phyloP scores from a whole-genome alignment of 2,329 filamentous ascomycete genomes.

The Nigrospora sphaerica region DNA sequence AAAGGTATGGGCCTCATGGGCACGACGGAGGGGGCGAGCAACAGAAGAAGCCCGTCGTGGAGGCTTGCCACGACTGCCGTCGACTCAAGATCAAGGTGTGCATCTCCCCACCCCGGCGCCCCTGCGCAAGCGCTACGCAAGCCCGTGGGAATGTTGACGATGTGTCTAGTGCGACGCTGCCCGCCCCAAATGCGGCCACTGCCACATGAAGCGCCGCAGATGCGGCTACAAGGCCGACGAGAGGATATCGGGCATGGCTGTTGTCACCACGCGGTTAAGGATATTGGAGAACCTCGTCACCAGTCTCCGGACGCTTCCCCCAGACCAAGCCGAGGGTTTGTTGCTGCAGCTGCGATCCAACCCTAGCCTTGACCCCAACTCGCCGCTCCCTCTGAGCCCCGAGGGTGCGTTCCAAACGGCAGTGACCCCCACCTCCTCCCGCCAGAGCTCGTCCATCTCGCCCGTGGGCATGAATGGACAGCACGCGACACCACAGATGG shows the following conservation, averaged over 20 bases:
- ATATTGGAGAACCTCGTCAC: conserved; percentile 19
- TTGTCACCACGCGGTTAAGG: conserved; percentile 19
- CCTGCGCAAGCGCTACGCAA: no score
- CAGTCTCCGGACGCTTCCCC: conserved; percentile 12
- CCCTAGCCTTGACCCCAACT: conserved; percentile 4
- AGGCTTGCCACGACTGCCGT: conserved; percentile 5
- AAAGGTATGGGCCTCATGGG: no score
- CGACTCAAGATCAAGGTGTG: conserved; percentile 2
- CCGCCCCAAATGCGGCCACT: conserved; percentile 21
- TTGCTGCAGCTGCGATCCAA: conserved; percentile 15
- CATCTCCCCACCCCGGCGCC: not conserved
- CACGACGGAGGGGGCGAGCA: no score
- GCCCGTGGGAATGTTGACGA: no score
- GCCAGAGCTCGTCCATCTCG: no score
- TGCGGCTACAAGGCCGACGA: conserved; percentile 24
- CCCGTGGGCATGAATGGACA: no score
- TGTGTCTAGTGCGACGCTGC: conserved; percentile 21
- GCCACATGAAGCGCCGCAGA: conserved; percentile 14
- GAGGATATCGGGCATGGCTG: conserved; percentile 21
- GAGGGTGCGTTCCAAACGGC: no score
- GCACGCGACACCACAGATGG: no score
- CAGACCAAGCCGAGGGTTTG: conserved; percentile 15
- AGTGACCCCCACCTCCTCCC: no score
- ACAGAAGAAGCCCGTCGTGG: not conserved
- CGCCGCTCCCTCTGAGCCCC: no score